Percentiles rank a stretch among this genome's conserved stretches.
phyloP scores from a whole-genome alignment of 1,139 yeast species.

The Magnusiomyces sp. region DNA sequence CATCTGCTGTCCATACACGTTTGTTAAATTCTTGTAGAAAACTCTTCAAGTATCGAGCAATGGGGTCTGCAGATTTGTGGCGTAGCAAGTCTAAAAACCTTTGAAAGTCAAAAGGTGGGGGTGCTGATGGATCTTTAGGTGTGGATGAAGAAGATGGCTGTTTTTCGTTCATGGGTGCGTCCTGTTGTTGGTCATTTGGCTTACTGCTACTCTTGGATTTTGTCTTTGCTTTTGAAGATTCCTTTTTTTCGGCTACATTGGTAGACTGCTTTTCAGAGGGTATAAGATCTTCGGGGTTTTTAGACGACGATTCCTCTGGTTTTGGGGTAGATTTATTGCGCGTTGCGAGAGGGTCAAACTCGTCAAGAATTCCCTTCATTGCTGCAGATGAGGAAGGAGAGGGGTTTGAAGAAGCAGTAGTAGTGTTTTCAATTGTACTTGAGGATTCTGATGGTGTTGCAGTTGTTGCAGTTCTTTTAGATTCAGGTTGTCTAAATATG shows the following conservation, averaged over 20 bases:
- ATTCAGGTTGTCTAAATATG: too few relatives aligned
- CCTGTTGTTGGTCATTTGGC: too few relatives aligned
- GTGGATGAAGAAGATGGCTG: neutral
- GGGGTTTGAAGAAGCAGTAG: too few relatives aligned
- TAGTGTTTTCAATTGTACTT: too few relatives aligned
- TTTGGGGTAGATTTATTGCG: conserved; percentile 2
- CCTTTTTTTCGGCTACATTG: conserved; percentile 2
- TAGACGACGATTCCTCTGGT: neutral
- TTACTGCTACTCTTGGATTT: neutral
- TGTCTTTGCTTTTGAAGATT: neutral
- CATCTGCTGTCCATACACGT: conserved; percentile 65
- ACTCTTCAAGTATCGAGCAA: conserved; percentile 76
- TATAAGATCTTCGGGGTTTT: neutral
- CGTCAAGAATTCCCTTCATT: conserved; percentile 26
- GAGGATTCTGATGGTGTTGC: too few relatives aligned
- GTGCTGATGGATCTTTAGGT: neutral
- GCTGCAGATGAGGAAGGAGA: conserved; percentile 5
- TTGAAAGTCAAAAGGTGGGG: conserved; percentile 67
- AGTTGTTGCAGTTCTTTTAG: too few relatives aligned
- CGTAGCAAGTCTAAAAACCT: conserved; percentile 64
- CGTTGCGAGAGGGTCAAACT: conserved; percentile 27
- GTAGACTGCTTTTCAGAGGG: neutral
- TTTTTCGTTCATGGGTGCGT: neutral
- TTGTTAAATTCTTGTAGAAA: conserved; percentile 64
- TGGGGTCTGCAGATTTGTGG: conserved; percentile 75